These are phyloP conservation scores for Corylus americana DNA, from an alignment of 306 rosid species.

Conservation along the genomic window DNA sequence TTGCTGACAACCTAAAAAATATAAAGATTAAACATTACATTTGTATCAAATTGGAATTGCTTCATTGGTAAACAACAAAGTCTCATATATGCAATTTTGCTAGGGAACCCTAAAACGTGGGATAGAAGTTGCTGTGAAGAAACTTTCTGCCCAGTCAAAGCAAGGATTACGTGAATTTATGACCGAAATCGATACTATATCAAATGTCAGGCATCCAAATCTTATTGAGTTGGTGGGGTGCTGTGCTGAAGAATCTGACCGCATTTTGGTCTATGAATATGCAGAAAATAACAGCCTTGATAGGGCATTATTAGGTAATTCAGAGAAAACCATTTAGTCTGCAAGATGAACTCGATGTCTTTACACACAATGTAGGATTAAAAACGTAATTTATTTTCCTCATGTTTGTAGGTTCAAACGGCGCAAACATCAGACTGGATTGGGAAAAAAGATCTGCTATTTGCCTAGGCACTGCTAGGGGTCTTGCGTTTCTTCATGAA, in stretches of 20 bases:
- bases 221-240: constrained; percentile 92
- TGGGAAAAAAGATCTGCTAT: constrained; percentile 84
- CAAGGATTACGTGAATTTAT: constrained; percentile 87
- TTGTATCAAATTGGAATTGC: background rate
- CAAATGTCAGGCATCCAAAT: constrained; percentile 79
- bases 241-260: constrained; percentile 64
- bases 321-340: constrained; percentile 15
- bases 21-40: background rate
- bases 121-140: constrained; percentile 73
- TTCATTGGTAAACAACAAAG: background rate
- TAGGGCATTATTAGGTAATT: constrained; percentile 67
- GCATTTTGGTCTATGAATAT: constrained; percentile 82
- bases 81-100: constrained; percentile 27
- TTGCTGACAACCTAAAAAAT: constrained; percentile 1
- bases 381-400: constrained; percentile 16
- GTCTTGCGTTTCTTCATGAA: constrained; percentile 88
- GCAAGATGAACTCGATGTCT: constrained; percentile 18
- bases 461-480: constrained; percentile 76
- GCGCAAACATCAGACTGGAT: constrained; percentile 44
- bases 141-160: constrained; percentile 81
- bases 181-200: constrained; percentile 71
- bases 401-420: constrained; percentile 48
- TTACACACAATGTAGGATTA: background rate
- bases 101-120: constrained; percentile 79
- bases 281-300: constrained; percentile 81